phyloP scores from a whole-genome alignment of 768 basidiomycete genomes.

The Lactarius indigo region DNA sequence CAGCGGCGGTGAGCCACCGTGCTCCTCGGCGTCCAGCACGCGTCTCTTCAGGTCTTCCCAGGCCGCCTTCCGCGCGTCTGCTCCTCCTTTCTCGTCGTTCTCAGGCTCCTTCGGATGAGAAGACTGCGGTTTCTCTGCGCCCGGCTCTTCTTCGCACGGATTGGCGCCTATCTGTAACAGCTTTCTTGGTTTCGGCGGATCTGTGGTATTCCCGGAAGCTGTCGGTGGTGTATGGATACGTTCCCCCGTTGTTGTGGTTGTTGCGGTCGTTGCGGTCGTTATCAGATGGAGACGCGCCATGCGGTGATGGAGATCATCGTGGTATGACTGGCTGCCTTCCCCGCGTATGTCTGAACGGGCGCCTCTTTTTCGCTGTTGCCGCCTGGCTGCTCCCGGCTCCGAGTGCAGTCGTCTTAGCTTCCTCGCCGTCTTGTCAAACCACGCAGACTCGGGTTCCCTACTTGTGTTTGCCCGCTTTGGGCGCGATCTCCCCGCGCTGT shows the following conservation, averaged over 20 bases:
- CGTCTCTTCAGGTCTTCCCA: conserved; percentile 20
- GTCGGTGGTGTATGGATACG: not conserved
- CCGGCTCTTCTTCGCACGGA: not conserved
- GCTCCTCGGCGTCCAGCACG: conserved; percentile 18
- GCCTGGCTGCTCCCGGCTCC: not conserved
- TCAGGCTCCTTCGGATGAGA: not conserved
- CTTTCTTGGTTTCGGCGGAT: too few relatives aligned
- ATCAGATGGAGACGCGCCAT: not conserved
- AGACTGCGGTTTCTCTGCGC: not conserved
- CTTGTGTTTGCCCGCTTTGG: not conserved
- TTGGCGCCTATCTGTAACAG: not conserved
- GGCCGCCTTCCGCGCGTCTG: not conserved
- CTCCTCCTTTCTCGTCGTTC: not conserved
- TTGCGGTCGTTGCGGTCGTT: not conserved
- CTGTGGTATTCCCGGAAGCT: not conserved
- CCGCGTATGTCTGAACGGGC: not conserved
- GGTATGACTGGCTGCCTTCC: not conserved
- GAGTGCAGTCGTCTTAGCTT: not conserved
- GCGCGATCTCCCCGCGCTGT: not conserved
- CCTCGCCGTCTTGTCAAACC: not conserved
- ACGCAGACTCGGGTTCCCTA: not conserved
- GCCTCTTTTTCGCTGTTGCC: not conserved
- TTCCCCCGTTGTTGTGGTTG: not conserved
- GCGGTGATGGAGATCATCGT: not conserved
- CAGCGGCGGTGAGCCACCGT: conserved; percentile 1